Conservation (phyloP, 2,329 filamentous ascomycete genomes). For the Colletotrichum sp. region DNA sequence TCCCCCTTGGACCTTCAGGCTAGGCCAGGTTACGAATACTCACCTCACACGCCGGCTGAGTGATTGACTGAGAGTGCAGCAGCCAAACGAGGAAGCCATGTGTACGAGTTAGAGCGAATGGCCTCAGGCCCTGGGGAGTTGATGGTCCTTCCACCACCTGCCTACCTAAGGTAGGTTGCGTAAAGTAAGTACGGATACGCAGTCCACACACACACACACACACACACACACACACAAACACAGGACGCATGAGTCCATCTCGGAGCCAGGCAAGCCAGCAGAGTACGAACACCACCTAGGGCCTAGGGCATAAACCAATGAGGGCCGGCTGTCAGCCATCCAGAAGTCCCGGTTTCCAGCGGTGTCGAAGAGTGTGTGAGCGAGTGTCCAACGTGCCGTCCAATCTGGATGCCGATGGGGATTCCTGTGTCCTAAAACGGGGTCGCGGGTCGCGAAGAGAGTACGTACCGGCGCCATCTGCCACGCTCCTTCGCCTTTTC, state of each 20-base stretch:
- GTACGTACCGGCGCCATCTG: background rate
- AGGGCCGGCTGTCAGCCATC: background rate
- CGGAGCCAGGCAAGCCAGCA: background rate
- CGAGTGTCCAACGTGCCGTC: background rate
- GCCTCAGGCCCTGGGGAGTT: background rate
- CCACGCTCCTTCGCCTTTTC: background rate
- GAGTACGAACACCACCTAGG: background rate
- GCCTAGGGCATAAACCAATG: background rate
- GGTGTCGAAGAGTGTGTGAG: conserved; percentile 2
- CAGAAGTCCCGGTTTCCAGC: background rate
- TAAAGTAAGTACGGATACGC: background rate
- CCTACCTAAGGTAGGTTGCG: background rate
- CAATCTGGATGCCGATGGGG: background rate
- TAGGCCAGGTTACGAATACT: background rate
- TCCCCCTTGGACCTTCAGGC: background rate
- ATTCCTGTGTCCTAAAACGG: conserved; percentile 4
- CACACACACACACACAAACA: background rate
- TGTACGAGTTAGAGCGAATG: background rate
- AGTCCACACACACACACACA: background rate
- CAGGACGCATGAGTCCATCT: background rate
- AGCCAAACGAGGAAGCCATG: background rate
- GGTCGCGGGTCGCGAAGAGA: background rate
- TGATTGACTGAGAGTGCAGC: background rate
- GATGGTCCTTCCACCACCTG: background rate
- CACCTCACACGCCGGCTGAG: background rate